Evolutionary conservation across 75 land plant species (phyloP).

Genomic region (Picea sitchensis): DNA sequence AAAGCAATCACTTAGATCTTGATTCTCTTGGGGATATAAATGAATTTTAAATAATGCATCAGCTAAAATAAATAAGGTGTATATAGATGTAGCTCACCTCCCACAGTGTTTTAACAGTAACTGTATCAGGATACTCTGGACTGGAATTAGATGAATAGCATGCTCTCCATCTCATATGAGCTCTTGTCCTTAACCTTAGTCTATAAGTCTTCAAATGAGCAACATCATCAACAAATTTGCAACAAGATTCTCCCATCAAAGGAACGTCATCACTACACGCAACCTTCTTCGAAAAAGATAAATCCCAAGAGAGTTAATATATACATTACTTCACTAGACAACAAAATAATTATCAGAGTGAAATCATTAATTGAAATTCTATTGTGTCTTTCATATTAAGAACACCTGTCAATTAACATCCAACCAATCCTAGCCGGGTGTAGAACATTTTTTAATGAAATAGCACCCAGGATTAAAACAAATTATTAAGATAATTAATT

Average conservation of each 20-base stretch:
- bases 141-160: constrained; percentile 29
- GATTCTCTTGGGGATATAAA: not conserved
- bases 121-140: constrained; percentile 18
- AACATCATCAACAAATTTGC: not conserved
- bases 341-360: not conserved
- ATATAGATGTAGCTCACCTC: constrained; percentile 47
- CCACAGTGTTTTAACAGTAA: constrained; percentile 74
- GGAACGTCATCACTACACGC: constrained; percentile 31
- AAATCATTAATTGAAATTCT: not conserved
- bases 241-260: constrained; percentile 10
- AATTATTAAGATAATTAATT: no score
- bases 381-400: not conserved
- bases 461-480: no score
- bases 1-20: no score
- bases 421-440: not conserved
- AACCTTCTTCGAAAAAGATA: not conserved
- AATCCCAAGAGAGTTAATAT: not conserved
- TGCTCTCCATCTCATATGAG: constrained; percentile 27
- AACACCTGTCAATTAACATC: not conserved
- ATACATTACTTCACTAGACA: not conserved
- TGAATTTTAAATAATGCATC: not conserved
- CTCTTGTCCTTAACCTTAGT: constrained; percentile 6
- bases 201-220: not conserved
- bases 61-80: not conserved
- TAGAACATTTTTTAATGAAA: no score